Conservation (phyloP, 441 rosid genomes). For the Eruca vesicaria region DNA sequence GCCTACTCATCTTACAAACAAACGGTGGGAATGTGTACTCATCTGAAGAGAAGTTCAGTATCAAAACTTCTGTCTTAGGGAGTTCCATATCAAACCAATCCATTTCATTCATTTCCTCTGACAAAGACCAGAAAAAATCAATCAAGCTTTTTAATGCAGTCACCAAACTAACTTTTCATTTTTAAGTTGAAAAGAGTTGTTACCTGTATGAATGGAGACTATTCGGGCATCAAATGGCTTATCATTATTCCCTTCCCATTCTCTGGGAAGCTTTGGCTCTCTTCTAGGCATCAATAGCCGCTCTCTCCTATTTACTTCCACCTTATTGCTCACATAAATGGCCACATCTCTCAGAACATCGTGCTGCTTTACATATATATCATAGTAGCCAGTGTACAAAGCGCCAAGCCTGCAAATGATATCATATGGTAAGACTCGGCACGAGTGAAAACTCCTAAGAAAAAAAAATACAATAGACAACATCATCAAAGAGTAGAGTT, state of each 20-base stretch:
- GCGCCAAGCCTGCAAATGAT: slow-evolving; percentile 57
- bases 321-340: slow-evolving; percentile 53
- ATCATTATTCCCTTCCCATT: slow-evolving; percentile 71
- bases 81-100: slow-evolving; percentile 76
- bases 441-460: too few relatives aligned
- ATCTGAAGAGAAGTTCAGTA: slow-evolving; percentile 58
- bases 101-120: slow-evolving; percentile 80
- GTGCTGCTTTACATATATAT: slow-evolving; percentile 68
- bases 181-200: not conserved
- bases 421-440: not conserved
- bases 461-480: not conserved
- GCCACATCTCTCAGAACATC: slow-evolving; percentile 86
- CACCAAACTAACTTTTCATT: not conserved
- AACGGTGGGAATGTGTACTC: slow-evolving; percentile 75
- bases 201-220: slow-evolving; percentile 81
- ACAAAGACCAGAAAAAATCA: not conserved
- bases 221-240: slow-evolving; percentile 61
- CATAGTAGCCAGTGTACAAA: slow-evolving; percentile 58
- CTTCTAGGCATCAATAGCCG: slow-evolving; percentile 72
- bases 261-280: slow-evolving; percentile 57
- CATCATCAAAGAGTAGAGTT: not conserved
- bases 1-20: slow-evolving; percentile 62
- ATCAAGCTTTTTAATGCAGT: not conserved
- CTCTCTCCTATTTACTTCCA: slow-evolving; percentile 42
- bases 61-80: slow-evolving; percentile 79